Base-by-base conservation (phyloP, 2,329 filamentous ascomycete genomes). In the Ophiostoma ulmi region DNA sequence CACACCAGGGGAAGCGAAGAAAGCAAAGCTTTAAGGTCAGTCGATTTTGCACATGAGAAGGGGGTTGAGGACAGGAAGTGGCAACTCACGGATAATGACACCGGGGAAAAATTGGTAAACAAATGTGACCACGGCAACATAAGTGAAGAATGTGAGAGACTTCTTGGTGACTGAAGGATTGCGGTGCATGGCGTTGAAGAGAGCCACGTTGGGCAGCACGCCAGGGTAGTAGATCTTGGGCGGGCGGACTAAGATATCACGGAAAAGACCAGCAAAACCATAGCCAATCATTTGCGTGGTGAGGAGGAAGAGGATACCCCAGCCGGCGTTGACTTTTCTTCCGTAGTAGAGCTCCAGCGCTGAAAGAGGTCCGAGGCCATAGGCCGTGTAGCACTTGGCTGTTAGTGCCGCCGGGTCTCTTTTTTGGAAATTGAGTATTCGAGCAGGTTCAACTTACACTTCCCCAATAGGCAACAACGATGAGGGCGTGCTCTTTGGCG, bases 391-490 rank as follows among this genome's bases (percentile, higher is more conserved):
- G 70, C 75, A 78, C 75, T 76, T 13, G 13, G 4, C 10, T 17
- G 41, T 70, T 31, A 70, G 61, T 44, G 26, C 38, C 58, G 17
- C 5, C 26, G 26, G 6, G 44, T 20, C 44, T 48, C 1, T 48
- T n/a, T 48, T 8, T n/a, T 7, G 1, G 8, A 8, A 20, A 20
- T 48, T 8, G 17, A 48, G 26, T 26, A n/a, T n/a, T n/a, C n/a
- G 17, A 48, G n/a, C 20, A n/a, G 44, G 17, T 48, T 20, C 44
- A n/a, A 63, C 75, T 55, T 39, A 74, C 72, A 67, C 74, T 75
- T 1, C 76, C 76, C 76, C 77, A 78, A 69, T 77, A 77, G 1
- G 77, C 77, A 10, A 78, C 77, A 14, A 78, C 74, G 48, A 79
- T 75, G 20, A 79, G 66, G 7, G 76, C 77, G 64, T 78, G 78